Base-by-base conservation (phyloP, 495 filamentous ascomycete species). In the Xylaria cubensis region DNA sequence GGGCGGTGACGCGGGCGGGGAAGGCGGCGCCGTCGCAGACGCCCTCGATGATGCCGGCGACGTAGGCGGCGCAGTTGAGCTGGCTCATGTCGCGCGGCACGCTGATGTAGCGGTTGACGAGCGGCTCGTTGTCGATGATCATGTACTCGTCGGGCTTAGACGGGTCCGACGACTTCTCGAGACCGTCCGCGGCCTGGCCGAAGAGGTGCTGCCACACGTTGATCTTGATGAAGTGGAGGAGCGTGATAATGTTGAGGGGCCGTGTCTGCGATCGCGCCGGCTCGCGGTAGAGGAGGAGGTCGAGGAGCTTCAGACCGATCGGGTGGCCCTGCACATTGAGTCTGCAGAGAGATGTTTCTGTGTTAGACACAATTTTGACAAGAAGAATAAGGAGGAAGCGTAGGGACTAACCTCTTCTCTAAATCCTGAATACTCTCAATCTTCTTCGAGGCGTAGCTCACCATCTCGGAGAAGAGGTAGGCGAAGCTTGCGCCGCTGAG, bases 391-490 rank as follows among this genome's bases (percentile, higher is more conserved):
- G 26, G 2, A 29, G 26, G 26, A 19, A 24, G n/a, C 24, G 51
- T 8, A 8, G 17, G 17, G 17, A 75, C 85, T 51, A 78, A 96
- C 94, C 93, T 88, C 84, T 93, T 93, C 81, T 99, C 96, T 17
- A 99, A 79, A 80, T 98, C 97, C 77, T 95, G 91, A 66, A 98
- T 97, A 1, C 93, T 94, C 68, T 92, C 95, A 67, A 97, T 95
- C 73, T 92, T 85, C 75, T 91, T 90, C 79, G 98, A 97, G 55
- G 96, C 95, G 81, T 99, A 98, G 76, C 88, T 90, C 42, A 99
- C 94, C 94, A 99, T 97, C 86, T 98, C 95, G 50, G 89, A 91
- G 76, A 99, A 99, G 26, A 99, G 85, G 78, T 96, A 98, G 42
- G 96, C 97, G 81, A 99, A 98, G 80, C 92, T 93, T 0, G 97